Base-by-base conservation (phyloP, 768 basidiomycete species). In the Leccinellum albellum region DNA sequence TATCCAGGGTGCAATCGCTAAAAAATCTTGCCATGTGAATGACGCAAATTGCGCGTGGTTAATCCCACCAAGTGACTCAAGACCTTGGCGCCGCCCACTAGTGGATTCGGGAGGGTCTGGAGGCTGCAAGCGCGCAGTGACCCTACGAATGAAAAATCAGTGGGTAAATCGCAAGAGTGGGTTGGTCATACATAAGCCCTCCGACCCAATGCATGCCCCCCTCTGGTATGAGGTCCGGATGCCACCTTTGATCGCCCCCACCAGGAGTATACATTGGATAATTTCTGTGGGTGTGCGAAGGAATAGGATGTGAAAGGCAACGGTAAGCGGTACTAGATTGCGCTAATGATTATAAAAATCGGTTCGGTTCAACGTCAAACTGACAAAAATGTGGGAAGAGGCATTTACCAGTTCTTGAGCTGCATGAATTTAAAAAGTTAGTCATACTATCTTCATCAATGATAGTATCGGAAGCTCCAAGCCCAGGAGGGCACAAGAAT, bases 1-100 rank as follows among this genome's bases (percentile, higher is more conserved):
- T 75, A 92, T 80, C 91, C 91, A 92, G 3, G 89, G 91, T 37
- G 90, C 87, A 56, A 91, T 82, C 31, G 83, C 78, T 66, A 78
- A 77, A 37, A 93, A 72, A 67, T 92, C 91, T 20, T 74, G 73
- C 83, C 84, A 87, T 0, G 78, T 79, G 57, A 92, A 84, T 12
- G 88, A 89, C 7, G 82, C 82, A 67, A 85, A 91, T 50, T 85
- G 87, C 17, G 75, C 75, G 42, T 82, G 74, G 50, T 81, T 77
- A 4, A 76, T 65, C 15, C 78, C 80, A 21, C 73, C 65, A 24
- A 82, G 72, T 12, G 82, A 73, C 61, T 80, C 82, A 23, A 76
- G 62, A 49, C 82, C 83, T 62, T 80, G 83, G 12, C 78, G 65
- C 14, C 69, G 70, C 17, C 65, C 68, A 56, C 66, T 73, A 31